Base-by-base conservation (phyloP, 2,329 filamentous ascomycete genomes). In the Annulohypoxylon truncatum region DNA sequence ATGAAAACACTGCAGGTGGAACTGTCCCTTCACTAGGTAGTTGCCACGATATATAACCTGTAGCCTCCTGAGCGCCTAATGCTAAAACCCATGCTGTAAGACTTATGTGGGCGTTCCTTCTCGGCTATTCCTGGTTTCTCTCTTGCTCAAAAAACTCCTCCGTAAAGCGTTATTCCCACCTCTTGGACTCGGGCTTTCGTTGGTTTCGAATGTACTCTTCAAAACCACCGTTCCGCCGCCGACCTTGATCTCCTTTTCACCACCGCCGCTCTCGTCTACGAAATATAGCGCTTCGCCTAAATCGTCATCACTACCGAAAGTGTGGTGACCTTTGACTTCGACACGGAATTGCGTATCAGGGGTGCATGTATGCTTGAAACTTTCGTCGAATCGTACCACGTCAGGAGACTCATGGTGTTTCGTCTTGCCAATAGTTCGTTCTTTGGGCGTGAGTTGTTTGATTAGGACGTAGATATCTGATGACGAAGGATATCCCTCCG, bases 211-310 rank as follows among this genome's bases (percentile, higher is more conserved):
- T 57, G 83, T 87, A 76, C 91, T 96, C 81, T 89, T 91, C 48
- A 97, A 77, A 0, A 88, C 83, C 0, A 97, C 90, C 1, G 81
- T 85, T 22, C 93, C 94, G 33, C 82, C 84, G 10, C 95, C 95
- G 24, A 94, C 89, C 31, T 82, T 86, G 55, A 99, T 80, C 40
- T 88, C 83, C 82, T 95, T 96, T 72, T 95, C 90, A 29, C 85
- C 82, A 9, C 87, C 87, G 2, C 88, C 87, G 1, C 84, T 87
- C 76, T 99, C 95, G 69, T 95, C 93, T n/a, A 99, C 88, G 76
- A 96, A 94, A 81, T 97, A 97, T n/a, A 91, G 77, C 4, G 88
- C 88, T 75, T 98, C 94, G 56, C 96, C 96, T 0, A 99, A 85
- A 64, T 90, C 87, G 60, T 94, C 90, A 76, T 96, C 93, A 62